Base-by-base conservation (phyloP, 2,329 filamentous ascomycete genomes). In the Venturia pyrina region DNA sequence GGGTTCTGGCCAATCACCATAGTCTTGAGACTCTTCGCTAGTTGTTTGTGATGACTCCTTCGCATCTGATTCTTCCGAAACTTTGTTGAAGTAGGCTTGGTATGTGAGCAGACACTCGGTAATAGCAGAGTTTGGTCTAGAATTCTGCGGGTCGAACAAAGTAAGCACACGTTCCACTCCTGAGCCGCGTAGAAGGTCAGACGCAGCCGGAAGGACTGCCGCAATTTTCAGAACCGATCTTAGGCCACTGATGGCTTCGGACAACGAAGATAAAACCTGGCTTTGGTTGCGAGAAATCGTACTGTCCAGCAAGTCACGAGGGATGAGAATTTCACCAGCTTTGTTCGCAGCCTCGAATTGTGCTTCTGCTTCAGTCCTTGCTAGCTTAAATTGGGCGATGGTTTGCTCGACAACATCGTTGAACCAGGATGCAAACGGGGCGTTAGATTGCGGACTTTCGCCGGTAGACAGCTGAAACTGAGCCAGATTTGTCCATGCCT, bases 21-120 rank as follows among this genome's bases (percentile, higher is more conserved):
- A 87, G 60, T 87, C 85, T 71, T 88, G 86, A 68, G 85, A 87
- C 64, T 88, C 86, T 69, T 24, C 69, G 64, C 53, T 78, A 75
- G 53, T 44, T 62, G 65, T 63, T 75, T 68, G 24, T 69, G 48
- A 60, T 66, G 67, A 68, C 60, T 67, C 69, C 66, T 67, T 56
- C 28, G 48, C 15, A 59, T n/a, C n/a, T 19, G 7, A 37, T 10
- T 32, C 32, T 21, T n/a, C 53, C 21, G 21, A 24, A 17, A 21
- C 13, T 15, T 37, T 37, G 53, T 19, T 59, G 17, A 37, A 65
- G 57, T 81, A 82, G 43, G 75, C 72, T 11, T 77, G 71, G 6
- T 84, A 72, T 7, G 85, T 73, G n/a, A 77, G 72, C 1, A 87
- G 73, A 7, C 78, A 76, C 66, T 85, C 80, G 5, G 77, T 74